Base-by-base conservation (phyloP, 148 eudicot genomes). In the Suaeda aralocaspica region DNA sequence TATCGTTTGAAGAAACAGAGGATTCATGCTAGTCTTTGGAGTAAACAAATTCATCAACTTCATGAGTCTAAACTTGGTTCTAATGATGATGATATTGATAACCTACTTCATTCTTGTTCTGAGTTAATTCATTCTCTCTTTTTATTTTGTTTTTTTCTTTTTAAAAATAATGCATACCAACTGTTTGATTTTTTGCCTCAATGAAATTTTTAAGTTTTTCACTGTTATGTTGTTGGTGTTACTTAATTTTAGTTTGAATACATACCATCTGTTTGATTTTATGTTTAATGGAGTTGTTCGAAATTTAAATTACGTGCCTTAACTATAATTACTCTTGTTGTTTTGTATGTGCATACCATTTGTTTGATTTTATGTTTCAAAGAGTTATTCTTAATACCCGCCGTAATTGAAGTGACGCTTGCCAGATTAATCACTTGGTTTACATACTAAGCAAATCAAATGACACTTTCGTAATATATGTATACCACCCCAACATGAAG, bases 1-100 rank as follows among this genome's bases (percentile, higher is more conserved):
- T 94, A 94, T 69, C 72, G 99, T 59, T 59, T 91, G 81, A 87
- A 77, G 92, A 94, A 94, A 76, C 99, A 94, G 87, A 86, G 86
- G 70, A 70, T 94, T 41, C 99, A 94, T 81, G 87, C 96, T 55
- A 84, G 86, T 48, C 82, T 94, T 77, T 94, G 99, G 99, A 73
- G 73, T 45, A 87, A 89, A 30, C 96, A 91, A 86, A 91, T 94
- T 77, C 92, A 91, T 73, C 84, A 81, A 72, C 76, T 84, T 69
- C 85, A 91, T 66, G 97, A 91, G 74, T 88, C 91, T 9, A 94
- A 87, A 55, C 80, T 94, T 82, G 89, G 85, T 52, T 80, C 45
- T 22, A 82, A 76, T 42, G 79, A 64, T 1, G 77, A 71, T 19
- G 88, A 91, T 81, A 86, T 94, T 30, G 96, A 91, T 41, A 87